Evolutionary conservation across 1,139 yeast genomes (phyloP), one percentile per base, ranked within the genome.

Genomic region (Tardiomyces digboiensis): DNA sequence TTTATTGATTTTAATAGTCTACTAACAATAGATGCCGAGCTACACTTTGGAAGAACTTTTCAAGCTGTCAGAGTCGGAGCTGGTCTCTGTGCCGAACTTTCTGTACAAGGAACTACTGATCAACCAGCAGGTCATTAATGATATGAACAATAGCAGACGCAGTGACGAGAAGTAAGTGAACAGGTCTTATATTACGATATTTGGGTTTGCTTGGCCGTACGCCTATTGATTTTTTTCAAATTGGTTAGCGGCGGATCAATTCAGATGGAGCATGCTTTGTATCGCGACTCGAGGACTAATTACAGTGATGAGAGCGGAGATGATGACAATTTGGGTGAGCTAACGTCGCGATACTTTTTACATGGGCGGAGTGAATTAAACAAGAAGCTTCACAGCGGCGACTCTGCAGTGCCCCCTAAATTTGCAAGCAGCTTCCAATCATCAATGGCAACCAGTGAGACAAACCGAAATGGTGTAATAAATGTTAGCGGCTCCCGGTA

Each of bases 51-150:
- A 49, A 40, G 46, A 52, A 43, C 49, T 57, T 41, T 43, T 46
- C 20, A 42, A 42, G 16, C 47, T 57, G 39, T 48, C 51, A 38
- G 44, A 47, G 29, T 50, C 57, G 18, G 51, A 48, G 21, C 45
- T 54, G 39, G 54, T 50, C 14, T 39, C 44, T 21, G 43, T 45
- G 20, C 61, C 61, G 18, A 56, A 49, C 42, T 57, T 57, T 47
- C 46, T 46, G 38, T 57, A 52, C 52, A 49, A 49, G 45, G 57
- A 52, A 16, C 33, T 26, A 13, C 14, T 7, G 33, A 26, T 26
- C 33, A 26, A 26, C 10, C 16, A 26, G 10, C 33, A 26, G 33
- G 33, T 16, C n/a, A n/a, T n/a, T n/a, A n/a, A n/a, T n/a, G n/a
- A n/a, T n/a, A n/a, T n/a, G n/a, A n/a, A n/a, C n/a, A n/a, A n/a